A percentile compares a stretch with the other conserved stretches of the same genome.
phyloP scores from a whole-genome alignment of 768 basidiomycete genomes.

The Suillus subalutaceus region DNA sequence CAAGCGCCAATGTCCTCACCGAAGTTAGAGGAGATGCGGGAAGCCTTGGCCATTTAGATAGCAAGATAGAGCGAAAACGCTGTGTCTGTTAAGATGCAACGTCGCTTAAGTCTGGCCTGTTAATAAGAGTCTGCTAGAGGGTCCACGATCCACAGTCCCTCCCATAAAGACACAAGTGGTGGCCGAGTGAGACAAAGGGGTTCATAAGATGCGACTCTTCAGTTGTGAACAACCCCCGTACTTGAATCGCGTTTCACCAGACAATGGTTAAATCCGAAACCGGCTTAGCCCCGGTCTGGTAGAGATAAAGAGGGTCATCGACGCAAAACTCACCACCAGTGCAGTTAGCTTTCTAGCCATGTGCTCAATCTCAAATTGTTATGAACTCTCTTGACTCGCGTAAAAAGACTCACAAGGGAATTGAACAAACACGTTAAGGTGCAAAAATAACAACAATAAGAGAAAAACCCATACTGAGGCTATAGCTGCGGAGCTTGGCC shows the following conservation, averaged over 20 bases:
- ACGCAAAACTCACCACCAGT: conserved; percentile 25
- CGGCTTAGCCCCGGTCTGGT: conserved; percentile 34
- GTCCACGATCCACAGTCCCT: neutral
- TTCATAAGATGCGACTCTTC: conserved; percentile 14
- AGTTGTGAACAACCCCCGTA: conserved; percentile 20
- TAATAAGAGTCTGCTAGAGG: neutral
- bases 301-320: conserved; percentile 16
- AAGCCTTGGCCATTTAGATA: neutral
- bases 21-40: neutral
- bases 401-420: conserved; percentile 19
- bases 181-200: conserved; percentile 8
- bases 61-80: neutral
- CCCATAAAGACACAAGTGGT: conserved; percentile 16
- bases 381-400: conserved; percentile 9
- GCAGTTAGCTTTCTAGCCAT: conserved; percentile 20
- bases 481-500: conserved; percentile 19
- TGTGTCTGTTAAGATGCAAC: neutral
- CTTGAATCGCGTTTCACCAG: conserved; percentile 21
- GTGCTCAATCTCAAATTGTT: conserved; percentile 12
- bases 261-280: conserved; percentile 41
- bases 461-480: conserved; percentile 10
- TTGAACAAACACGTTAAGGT: conserved; percentile 8
- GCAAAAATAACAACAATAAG: conserved; percentile 31
- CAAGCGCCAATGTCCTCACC: neutral
- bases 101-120: neutral